Base-by-base conservation (phyloP, 257 asterid genomes). In the Solanum chilense region DNA sequence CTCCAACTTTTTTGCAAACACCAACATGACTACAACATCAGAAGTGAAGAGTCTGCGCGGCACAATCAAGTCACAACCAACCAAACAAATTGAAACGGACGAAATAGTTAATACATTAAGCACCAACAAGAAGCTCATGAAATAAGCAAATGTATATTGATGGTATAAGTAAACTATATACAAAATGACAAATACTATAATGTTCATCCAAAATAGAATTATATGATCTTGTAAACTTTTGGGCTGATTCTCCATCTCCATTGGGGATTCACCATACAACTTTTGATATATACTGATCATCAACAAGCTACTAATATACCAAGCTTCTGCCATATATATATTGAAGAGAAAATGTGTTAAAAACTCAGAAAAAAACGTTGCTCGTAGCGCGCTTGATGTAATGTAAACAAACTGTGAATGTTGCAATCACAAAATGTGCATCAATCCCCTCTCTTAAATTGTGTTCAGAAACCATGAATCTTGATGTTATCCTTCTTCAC, bases 401-500 rank as follows among this genome's bases (percentile, higher is more conserved):
- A 70, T 15, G 5, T 3, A 15, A 78, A 77, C 58, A 44, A 77
- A 44, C 39, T 44, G 39, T 9, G 84, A 78, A 68, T n/a, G n/a
- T 78, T 78, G 84, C 64, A 44, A 35, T 21, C 5, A n/a, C 5
- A 77, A 75, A 14, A 14, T 71, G 25, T 77, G 11, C 0, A 45
- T 27, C 64, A 44, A 81, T 49, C 85, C 85, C 85, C 69, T 47
- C 49, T 15, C 69, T 81, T 81, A 49, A 77, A 68, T 56, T 87
- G 86, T 77, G 25, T 84, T 64, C 78, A 86, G 41, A 86, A 86
- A 60, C 88, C 88, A 80, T 86, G 88, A 12, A 86, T 86, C 86
- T 86, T 86, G 88, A 86, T 86, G 86, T 78, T 66, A 9, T 86
- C 88, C 86, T 77, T 86, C 88, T 86, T 86, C 88, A 76, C 88